A percentile compares a stretch with the other conserved stretches of the same genome.
phyloP scores from a whole-genome alignment of 305 asterid genomes.

The Solanum aculeatissimum region DNA sequence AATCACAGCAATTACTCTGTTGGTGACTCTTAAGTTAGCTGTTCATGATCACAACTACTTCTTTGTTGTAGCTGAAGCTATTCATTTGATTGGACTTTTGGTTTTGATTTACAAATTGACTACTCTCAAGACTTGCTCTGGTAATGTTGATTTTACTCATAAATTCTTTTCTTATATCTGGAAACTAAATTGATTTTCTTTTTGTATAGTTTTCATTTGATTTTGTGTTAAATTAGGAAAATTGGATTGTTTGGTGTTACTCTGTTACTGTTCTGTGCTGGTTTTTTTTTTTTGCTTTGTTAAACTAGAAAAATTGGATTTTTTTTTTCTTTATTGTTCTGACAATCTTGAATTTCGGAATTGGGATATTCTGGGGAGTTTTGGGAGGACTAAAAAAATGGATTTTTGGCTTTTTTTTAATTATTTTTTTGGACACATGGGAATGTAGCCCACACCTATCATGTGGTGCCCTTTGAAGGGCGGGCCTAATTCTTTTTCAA shows the following conservation, averaged over 20 bases:
- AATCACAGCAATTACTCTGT: slow-evolving; percentile 12
- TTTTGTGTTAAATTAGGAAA: neutral
- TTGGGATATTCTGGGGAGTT: neutral
- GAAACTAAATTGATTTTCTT: neutral
- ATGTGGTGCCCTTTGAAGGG: neutral
- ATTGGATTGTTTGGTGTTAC: neutral
- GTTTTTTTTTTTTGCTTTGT: neutral
- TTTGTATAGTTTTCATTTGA: neutral
- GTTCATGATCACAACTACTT: slow-evolving; percentile 48
- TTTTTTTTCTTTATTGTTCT: neutral
- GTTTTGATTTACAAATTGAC: slow-evolving; percentile 69
- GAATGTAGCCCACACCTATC: neutral
- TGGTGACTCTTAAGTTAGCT: slow-evolving; percentile 53
- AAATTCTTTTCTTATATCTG: neutral
- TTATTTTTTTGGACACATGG: neutral
- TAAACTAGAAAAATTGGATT: neutral
- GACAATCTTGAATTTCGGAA: neutral
- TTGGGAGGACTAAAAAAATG: neutral
- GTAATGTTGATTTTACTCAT: slow-evolving; percentile 11
- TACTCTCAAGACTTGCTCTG: slow-evolving; percentile 65
- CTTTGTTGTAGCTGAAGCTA: slow-evolving; percentile 47
- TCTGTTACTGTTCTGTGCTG: neutral
- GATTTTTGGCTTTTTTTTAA: neutral
- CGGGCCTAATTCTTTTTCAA: neutral
- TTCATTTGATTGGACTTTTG: slow-evolving; percentile 58